Percentiles rank a stretch among this genome's conserved stretches.
Evolutionary conservation across 2,329 filamentous ascomycete genomes (phyloP).

Genomic region (Curvularia lunata): DNA sequence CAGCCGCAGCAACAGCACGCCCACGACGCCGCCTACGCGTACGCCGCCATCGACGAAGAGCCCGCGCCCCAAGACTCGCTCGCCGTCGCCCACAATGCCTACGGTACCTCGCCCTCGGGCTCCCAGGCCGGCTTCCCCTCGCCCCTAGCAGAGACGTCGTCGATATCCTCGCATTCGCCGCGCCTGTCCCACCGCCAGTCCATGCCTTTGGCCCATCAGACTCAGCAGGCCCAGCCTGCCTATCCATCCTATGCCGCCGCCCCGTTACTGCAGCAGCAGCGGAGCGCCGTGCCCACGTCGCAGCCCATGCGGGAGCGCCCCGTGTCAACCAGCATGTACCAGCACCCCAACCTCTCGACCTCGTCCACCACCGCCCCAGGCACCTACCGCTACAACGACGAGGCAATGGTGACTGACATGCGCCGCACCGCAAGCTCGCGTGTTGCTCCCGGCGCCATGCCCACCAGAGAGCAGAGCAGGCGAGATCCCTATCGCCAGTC

Average conservation of each 20-base stretch:
- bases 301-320: slow-evolving; percentile 48
- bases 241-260: slow-evolving; percentile 40
- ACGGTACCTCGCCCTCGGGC: slow-evolving; percentile 39
- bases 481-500: slow-evolving; percentile 71
- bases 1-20: neutral
- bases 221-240: slow-evolving; percentile 45
- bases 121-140: slow-evolving; percentile 35
- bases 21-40: slow-evolving; percentile 27
- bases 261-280: slow-evolving; percentile 35
- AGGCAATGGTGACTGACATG: slow-evolving; percentile 44
- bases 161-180: slow-evolving; percentile 38
- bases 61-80: slow-evolving; percentile 43
- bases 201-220: slow-evolving; percentile 52
- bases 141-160: slow-evolving; percentile 34
- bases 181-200: slow-evolving; percentile 52
- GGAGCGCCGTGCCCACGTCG: slow-evolving; percentile 35
- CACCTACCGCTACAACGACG: slow-evolving; percentile 57
- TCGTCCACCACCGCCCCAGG: slow-evolving; percentile 51
- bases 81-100: slow-evolving; percentile 51
- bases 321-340: slow-evolving; percentile 56
- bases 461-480: slow-evolving; percentile 72
- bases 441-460: slow-evolving; percentile 65
- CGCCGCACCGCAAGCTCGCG: slow-evolving; percentile 68
- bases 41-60: slow-evolving; percentile 29
- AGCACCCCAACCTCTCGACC: slow-evolving; percentile 56